Base-by-base conservation (phyloP, 2,329 filamentous ascomycete genomes). In the Aspergillus floridensis region DNA sequence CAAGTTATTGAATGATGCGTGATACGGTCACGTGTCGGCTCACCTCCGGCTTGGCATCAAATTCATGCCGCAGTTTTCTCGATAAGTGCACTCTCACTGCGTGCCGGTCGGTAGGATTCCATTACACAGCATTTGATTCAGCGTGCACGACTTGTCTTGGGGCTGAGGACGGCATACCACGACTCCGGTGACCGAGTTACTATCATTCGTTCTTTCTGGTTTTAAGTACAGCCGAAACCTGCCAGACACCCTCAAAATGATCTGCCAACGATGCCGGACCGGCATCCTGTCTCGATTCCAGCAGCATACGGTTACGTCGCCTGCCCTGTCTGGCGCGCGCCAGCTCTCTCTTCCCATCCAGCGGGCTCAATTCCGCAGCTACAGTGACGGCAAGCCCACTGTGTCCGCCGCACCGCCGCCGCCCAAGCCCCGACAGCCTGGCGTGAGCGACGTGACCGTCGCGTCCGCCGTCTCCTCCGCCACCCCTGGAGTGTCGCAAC, bases 231-330 rank as follows among this genome's bases (percentile, higher is more conserved):
- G 56, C 56, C 21, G 46, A 31, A 59, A 62, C 6, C 49, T 24
- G 14, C 22, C 19, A 24, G 22, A 29, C 19, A 48, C 24, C 38
- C 44, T 24, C 38, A 63, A 55, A 54, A 78, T 78, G 76, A 75
- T 78, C 56, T 79, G 76, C 70, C 71, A 71, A 65, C 71, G 72
- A 56, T 78, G 76, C 63, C 75, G 76, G 50, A 74, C 72, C 16
- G 71, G 68, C 63, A 71, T 78, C 62, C 66, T 78, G 60, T 74
- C 71, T 48, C 75, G 75, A 58, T 66, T 78, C 26, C 70, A 72
- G 57, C 73, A 70, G 56, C 70, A 70, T 51, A 63, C 63, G 24
- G 58, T 72, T 56, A 60, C 66, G 57, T 65, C 67, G 61, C 62
- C 70, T 51, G 61, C 68, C 52, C 67, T 72, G 59, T 65, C 69